phyloP scores from a whole-genome alignment of 345 rosid genomes.

The Gossypium anomalum region DNA sequence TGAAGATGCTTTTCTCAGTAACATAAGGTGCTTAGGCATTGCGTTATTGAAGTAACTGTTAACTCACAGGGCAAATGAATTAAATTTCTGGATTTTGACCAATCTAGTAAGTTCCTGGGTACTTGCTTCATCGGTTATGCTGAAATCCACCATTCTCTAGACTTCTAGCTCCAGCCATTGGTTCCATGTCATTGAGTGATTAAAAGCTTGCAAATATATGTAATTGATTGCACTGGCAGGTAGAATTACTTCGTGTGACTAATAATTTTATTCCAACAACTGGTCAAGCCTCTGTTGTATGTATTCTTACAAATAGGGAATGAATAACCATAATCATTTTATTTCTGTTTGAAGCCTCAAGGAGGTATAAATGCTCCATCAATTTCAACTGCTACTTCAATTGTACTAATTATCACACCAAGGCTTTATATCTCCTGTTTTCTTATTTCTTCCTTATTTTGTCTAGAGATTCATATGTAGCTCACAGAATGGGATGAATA shows the following conservation, averaged over 20 bases:
- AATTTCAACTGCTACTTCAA: not conserved
- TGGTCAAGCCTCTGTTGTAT: not conserved
- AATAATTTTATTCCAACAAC: not conserved
- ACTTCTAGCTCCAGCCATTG: not conserved
- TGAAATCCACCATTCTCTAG: not conserved
- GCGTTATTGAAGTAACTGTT: not conserved
- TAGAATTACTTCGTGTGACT: not conserved
- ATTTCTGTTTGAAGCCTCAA: not conserved
- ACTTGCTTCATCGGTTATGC: not conserved
- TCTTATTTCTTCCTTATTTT: constrained; percentile 11
- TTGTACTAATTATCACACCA: not conserved
- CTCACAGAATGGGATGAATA: constrained; percentile 76
- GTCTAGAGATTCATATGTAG: constrained; percentile 73
- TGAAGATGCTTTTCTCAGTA: not conserved
- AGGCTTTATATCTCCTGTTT: not conserved
- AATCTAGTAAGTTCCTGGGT: not conserved
- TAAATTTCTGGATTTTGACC: not conserved
- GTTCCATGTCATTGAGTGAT: not conserved
- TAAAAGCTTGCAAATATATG: not conserved
- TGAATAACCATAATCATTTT: not conserved
- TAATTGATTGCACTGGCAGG: not conserved
- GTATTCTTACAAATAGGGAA: not conserved
- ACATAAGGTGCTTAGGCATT: not conserved
- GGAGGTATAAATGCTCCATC: not conserved
- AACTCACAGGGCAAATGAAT: not conserved